Evolutionary conservation across 805 yeast species (phyloP), one percentile per base, ranked within the genome.

Genomic region (Wickerhamomyces pijperi): DNA sequence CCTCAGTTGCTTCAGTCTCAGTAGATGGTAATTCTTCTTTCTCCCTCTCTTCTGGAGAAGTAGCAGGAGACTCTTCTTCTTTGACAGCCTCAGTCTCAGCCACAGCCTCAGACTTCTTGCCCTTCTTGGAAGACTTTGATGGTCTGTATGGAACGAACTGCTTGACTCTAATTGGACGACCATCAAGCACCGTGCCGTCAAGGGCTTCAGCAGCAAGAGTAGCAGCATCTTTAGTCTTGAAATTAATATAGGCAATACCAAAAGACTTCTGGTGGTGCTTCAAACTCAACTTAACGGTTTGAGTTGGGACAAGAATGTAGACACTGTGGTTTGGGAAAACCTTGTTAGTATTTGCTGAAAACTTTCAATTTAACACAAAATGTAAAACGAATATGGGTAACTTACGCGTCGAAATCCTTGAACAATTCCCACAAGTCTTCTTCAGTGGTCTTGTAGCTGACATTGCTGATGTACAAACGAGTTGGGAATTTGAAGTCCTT

Each of bases 201-300:
- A 80, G 70, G 41, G 69, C 68, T 19, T 67, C 74, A 45, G 85
- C 69, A 3, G 87, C 94, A 49, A 62, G 55, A 51, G 64, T 60
- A 38, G 88, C 94, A 32, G 68, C 67, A 39, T 74, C 86, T 42
- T 68, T 70, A 39, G 65, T 68, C 50, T 70, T 79, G 54, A 79
- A 90, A 49, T 86, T 92, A 42, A 86, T 82, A 60, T 83, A 88
- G 13, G 94, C 97, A 51, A 74, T 69, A 3, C 92, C 90, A 46
- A 74, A 57, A 3, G 77, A 72, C 44, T 58, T 64, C 36, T 63
- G 67, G 37, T 60, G 62, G 32, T 50, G 53, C 6, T 51, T 50
- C 34, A 69, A 61, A 41, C 65, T 58, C 12, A 72, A 72, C 28
- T 72, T 62, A 15, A 72, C 63, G 2, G 76, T 70, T 45, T 70